A percentile compares a stretch with the other conserved stretches of the same genome.
These are phyloP conservation scores for Lachancea mirantina DNA, from an alignment of 805 yeast genomes.

Conservation along the genomic window DNA sequence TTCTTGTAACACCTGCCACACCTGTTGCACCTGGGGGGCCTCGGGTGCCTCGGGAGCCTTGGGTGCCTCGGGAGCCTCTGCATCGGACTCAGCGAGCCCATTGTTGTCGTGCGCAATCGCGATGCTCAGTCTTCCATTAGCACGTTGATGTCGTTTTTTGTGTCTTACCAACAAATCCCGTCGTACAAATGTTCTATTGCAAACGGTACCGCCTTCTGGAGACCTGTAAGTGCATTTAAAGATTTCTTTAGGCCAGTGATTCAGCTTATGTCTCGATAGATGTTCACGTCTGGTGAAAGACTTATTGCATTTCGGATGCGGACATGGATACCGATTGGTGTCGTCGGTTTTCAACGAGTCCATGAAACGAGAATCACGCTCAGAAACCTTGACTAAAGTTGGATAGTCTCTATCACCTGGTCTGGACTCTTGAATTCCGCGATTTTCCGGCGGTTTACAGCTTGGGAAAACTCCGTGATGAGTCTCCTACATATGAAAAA, in stretches of 20 bases:
- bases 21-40: neutral
- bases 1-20: neutral
- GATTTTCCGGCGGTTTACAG: no score
- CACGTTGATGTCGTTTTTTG: constrained; percentile 33
- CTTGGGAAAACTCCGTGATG: no score
- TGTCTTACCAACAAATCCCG: constrained; percentile 47
- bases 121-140: constrained; percentile 10
- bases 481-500: no score
- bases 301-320: constrained; percentile 46
- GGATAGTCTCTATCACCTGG: no score
- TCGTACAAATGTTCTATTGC: constrained; percentile 57
- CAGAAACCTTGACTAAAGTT: no score
- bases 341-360: no score
- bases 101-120: constrained; percentile 10
- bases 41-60: neutral
- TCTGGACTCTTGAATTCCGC: no score
- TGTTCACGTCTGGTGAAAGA: constrained; percentile 55
- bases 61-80: constrained; percentile 1
- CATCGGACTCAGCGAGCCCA: constrained; percentile 1
- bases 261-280: constrained; percentile 52
- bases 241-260: constrained; percentile 48
- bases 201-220: constrained; percentile 29
- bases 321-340: constrained; percentile 29
- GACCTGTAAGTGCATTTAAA: constrained; percentile 38
- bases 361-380: no score